These are phyloP conservation scores for Ploettnerulaceae sp. DNA, from an alignment of 2,329 filamentous ascomycete species.

Conservation along the genomic window DNA sequence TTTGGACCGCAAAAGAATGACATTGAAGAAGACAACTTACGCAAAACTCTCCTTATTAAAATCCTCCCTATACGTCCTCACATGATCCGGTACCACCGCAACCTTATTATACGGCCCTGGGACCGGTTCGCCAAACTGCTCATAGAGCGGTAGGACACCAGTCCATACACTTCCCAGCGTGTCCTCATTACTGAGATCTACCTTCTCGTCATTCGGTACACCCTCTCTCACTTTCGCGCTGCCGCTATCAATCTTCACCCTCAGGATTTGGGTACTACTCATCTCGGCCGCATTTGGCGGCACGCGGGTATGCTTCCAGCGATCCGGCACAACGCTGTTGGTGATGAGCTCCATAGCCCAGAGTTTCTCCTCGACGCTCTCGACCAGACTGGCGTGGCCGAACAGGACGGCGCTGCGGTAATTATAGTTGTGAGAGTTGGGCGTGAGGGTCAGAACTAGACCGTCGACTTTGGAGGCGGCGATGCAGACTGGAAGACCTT, in stretches of 20 bases:
- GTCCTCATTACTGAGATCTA: slow-evolving; percentile 42
- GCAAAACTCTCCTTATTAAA: slow-evolving; percentile 42
- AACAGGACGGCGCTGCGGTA: slow-evolving; percentile 78
- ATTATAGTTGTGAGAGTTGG: slow-evolving; percentile 82
- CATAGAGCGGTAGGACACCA: slow-evolving; percentile 58
- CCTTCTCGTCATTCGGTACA: slow-evolving; percentile 51
- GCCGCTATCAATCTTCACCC: slow-evolving; percentile 62
- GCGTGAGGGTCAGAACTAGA: slow-evolving; percentile 71
- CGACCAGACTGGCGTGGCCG: slow-evolving; percentile 64
- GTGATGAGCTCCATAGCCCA: slow-evolving; percentile 78
- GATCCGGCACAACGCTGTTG: slow-evolving; percentile 61
- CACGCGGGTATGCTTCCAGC: slow-evolving; percentile 64
- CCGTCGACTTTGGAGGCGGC: slow-evolving; percentile 73
- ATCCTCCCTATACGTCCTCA: slow-evolving; percentile 47
- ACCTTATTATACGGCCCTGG: slow-evolving; percentile 25
- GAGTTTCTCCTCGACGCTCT: slow-evolving; percentile 62
- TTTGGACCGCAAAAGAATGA: too few relatives aligned
- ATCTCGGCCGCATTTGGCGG: slow-evolving; percentile 71
- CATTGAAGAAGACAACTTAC: too few relatives aligned
- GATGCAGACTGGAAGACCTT: slow-evolving; percentile 67
- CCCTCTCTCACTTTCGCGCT: slow-evolving; percentile 72
- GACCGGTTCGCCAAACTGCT: slow-evolving; percentile 47
- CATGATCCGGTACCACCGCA: slow-evolving; percentile 47
- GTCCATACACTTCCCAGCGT: slow-evolving; percentile 47
- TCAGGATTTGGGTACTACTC: slow-evolving; percentile 67